Evolutionary conservation across 352 stramenopile genomes (phyloP).

Genomic region (Aphanomyces euteiches): DNA sequence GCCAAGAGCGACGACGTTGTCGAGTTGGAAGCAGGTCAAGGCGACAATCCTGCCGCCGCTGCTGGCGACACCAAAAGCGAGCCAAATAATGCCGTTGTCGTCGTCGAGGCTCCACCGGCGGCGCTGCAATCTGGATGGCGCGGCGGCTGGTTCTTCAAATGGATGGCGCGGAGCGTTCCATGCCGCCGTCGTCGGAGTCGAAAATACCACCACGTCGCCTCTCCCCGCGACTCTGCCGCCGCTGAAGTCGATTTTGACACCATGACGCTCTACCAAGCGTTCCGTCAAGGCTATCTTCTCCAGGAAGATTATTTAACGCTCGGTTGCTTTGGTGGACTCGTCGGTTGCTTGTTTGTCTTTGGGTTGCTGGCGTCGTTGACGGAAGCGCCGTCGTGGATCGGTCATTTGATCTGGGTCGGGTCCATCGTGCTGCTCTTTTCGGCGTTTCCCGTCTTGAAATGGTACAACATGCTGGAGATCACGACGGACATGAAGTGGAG

Average conservation of each 20-base stretch:
- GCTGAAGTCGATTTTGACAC: constrained; percentile 53
- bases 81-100: not conserved
- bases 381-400: constrained; percentile 60
- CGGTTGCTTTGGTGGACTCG: constrained; percentile 48
- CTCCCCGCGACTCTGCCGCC: not conserved
- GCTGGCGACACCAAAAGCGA: not conserved
- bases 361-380: constrained; percentile 60
- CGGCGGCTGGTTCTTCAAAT: not conserved
- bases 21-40: constrained; percentile 7
- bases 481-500: constrained; percentile 48
- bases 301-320: constrained; percentile 74
- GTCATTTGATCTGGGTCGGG: constrained; percentile 66
- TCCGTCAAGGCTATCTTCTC: constrained; percentile 60
- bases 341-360: constrained; percentile 63
- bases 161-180: not conserved
- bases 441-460: constrained; percentile 67
- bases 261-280: constrained; percentile 74
- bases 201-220: not conserved
- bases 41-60: not conserved
- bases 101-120: not conserved
- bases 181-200: not conserved
- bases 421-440: constrained; percentile 67
- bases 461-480: constrained; percentile 56
- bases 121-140: not conserved
- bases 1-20: not conserved